Evolutionary conservation across 495 filamentous ascomycete species (phyloP).

Genomic region (Lophium mytilinum): DNA sequence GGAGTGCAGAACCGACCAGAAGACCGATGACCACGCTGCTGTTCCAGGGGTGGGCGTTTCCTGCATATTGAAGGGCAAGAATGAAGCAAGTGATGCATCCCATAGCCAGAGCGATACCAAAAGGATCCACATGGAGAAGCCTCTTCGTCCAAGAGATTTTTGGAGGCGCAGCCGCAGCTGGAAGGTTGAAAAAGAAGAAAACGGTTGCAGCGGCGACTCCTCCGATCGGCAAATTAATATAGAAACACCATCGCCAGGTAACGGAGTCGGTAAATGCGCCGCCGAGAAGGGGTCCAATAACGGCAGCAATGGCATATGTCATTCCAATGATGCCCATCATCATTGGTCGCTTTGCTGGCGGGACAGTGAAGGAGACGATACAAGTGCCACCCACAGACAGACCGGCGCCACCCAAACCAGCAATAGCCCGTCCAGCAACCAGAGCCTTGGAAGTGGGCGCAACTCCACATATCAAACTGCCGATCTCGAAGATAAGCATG

Average conservation of each 20-base stretch:
- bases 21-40: constrained; percentile 37
- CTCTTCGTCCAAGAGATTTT: constrained; percentile 26
- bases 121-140: constrained; percentile 18
- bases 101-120: constrained; percentile 15
- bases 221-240: constrained; percentile 47
- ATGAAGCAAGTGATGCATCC: constrained; percentile 12
- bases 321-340: constrained; percentile 36
- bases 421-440: constrained; percentile 20
- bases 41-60: constrained; percentile 22
- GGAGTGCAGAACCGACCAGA: constrained; percentile 33
- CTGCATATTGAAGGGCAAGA: constrained; percentile 25
- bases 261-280: constrained; percentile 39
- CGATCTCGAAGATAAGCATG: constrained; percentile 15
- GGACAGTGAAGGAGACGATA: constrained; percentile 24
- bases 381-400: constrained; percentile 18
- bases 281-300: constrained; percentile 41
- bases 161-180: constrained; percentile 25
- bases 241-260: constrained; percentile 48
- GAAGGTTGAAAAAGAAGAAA: constrained; percentile 37
- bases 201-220: constrained; percentile 32
- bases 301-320: constrained; percentile 33
- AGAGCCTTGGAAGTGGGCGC: constrained; percentile 14
- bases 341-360: constrained; percentile 28
- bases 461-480: constrained; percentile 19
- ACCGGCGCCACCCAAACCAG: constrained; percentile 23